Base-by-base conservation (phyloP, 805 yeast species). In the Starmerella sp. region DNA sequence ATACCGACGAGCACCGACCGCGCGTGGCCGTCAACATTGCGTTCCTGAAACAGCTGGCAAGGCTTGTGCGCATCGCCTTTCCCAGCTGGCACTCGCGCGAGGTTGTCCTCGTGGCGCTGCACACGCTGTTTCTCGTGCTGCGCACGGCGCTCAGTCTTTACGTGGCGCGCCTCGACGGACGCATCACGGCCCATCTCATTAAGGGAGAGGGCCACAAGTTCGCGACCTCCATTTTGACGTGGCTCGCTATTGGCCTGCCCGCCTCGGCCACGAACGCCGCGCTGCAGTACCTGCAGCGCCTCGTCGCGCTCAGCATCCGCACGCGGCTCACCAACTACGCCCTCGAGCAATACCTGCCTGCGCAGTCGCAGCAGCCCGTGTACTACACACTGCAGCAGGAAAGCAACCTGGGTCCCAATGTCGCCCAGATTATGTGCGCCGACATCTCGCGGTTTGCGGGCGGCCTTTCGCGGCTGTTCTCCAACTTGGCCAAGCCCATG, bases 211-310 rank as follows among this genome's bases (percentile, higher is more conserved):
- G 88, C 58, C 73, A 75, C 48, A 75, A 74, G 46, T 89, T 90
- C 64, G 71, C 82, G 54, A 76, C 77, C 57, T 76, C 84, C 32
- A 68, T 89, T 54, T 73, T 77, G 2, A 74, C 79, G 63, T 90
- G 97, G 97, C 79, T 90, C 83, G 62, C 80, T 14, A 73, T 90
- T 13, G 96, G 96, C 10, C 67, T 88, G 9, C 97, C 97, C 0
- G 93, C 95, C 1, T 78, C 95, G 2, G 65, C 86, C 34, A 82
- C 86, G 9, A 87, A 89, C 63, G 79, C 95, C 0, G 67, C 85
- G 53, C 75, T 89, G 52, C 64, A 64, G 47, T 69, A 67, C 55
- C 55, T 71, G n/a, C 74, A 69, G 58, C 66, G 68, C 32, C 64
- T 60, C n/a, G 57, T 71, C 32, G 71, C 73, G 2, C 60, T 70